Percentiles rank a stretch among this genome's conserved stretches.
Evolutionary conservation across 495 filamentous ascomycete genomes (phyloP).

Genomic region (Hypoxylon perforatum): DNA sequence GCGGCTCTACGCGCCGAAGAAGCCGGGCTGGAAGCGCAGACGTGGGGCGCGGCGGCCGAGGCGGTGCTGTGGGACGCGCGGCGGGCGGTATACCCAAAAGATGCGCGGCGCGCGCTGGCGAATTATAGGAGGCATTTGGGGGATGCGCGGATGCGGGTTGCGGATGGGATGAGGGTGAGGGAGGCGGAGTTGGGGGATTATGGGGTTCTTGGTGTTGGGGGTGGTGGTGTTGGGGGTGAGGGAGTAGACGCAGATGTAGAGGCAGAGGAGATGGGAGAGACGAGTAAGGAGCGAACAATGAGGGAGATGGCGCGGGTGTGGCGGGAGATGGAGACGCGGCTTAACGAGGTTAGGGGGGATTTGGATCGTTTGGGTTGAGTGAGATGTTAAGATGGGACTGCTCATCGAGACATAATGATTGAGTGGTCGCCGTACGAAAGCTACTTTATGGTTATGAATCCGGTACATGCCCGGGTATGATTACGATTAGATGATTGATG

Average conservation of each 20-base stretch:
- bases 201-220: conserved; percentile 58
- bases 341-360: conserved; percentile 67
- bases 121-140: conserved; percentile 66
- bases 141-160: conserved; percentile 60
- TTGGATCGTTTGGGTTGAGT: conserved; percentile 61
- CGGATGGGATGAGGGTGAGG: conserved; percentile 56
- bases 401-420: no score
- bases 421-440: no score
- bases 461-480: background rate
- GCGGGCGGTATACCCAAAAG: conserved; percentile 65
- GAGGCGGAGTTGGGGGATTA: conserved; percentile 65
- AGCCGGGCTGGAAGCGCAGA: conserved; percentile 63
- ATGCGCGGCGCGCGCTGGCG: conserved; percentile 65
- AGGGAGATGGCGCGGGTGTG: conserved; percentile 71
- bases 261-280: conserved; percentile 17
- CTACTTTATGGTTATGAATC: no score
- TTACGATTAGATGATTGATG: background rate
- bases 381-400: no score
- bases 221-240: conserved; percentile 6
- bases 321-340: conserved; percentile 61
- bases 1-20: conserved; percentile 69
- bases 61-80: conserved; percentile 43
- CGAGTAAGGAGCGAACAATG: conserved; percentile 58
- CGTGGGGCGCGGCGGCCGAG: conserved; percentile 52
- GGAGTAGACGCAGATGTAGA: conserved; percentile 7